phyloP scores from a whole-genome alignment of 1,139 yeast species.

The Candida tropicalis region DNA sequence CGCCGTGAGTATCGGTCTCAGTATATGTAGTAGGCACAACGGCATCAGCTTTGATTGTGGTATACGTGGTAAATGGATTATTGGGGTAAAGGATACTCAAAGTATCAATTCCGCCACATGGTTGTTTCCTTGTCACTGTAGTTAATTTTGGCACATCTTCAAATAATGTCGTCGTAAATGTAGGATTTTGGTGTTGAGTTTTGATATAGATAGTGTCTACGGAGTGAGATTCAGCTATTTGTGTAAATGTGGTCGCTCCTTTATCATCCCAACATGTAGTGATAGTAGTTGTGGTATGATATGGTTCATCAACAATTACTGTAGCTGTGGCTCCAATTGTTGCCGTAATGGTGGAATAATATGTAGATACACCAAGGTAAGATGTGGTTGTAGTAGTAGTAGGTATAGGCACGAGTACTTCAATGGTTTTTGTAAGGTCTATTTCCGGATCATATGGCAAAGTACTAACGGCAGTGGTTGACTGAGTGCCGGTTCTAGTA shows the following conservation, averaged over 20 bases:
- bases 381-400: conserved; percentile 19
- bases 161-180: conserved; percentile 13
- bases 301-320: conserved; percentile 21
- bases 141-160: conserved; percentile 11
- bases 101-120: conserved; percentile 19
- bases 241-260: conserved; percentile 14
- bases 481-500: background rate
- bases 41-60: too few species aligned
- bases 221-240: background rate
- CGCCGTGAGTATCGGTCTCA: too few species aligned
- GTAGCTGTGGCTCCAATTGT: conserved; percentile 21
- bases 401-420: conserved; percentile 20
- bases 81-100: conserved; percentile 23
- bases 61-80: conserved; percentile 14
- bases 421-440: conserved; percentile 23
- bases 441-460: conserved; percentile 15
- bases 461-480: conserved; percentile 22
- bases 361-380: conserved; percentile 15
- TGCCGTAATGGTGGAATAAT: conserved; percentile 15
- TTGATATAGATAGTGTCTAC: conserved; percentile 16
- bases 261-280: conserved; percentile 18
- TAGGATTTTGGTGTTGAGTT: conserved; percentile 16
- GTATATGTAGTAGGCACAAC: too few species aligned
- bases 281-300: conserved; percentile 13
- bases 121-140: conserved; percentile 13